phyloP scores from a whole-genome alignment of 1,284 basidiomycete genomes.

The Cryptococcus sp. region DNA sequence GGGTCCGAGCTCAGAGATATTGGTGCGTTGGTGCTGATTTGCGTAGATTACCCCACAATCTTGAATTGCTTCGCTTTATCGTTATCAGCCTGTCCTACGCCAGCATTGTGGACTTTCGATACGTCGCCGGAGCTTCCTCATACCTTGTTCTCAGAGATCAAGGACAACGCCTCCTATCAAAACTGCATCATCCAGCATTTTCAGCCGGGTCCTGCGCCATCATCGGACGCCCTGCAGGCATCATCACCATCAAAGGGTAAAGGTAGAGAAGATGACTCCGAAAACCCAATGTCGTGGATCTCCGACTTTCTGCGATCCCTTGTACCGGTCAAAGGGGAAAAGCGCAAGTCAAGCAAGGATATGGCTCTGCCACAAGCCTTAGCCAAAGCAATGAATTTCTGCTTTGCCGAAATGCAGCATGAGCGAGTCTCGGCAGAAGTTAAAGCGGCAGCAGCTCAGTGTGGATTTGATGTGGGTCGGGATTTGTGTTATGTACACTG shows the following conservation, averaged over 20 bases:
- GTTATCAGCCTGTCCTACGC: constrained; percentile 56
- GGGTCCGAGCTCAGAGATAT: constrained; percentile 42
- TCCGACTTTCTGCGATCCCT: constrained; percentile 32
- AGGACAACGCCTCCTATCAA: constrained; percentile 65
- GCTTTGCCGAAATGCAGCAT: constrained; percentile 73
- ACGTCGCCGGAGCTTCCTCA: constrained; percentile 54
- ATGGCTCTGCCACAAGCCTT: constrained; percentile 61
- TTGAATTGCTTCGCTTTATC: constrained; percentile 51
- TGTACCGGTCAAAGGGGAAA: constrained; percentile 5
- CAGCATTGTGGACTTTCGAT: constrained; percentile 65
- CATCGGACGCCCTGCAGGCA: not conserved
- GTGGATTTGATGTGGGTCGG: constrained; percentile 59
- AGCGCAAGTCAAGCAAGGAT: constrained; percentile 41
- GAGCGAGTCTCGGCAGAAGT: constrained; percentile 57
- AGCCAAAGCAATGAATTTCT: constrained; percentile 63
- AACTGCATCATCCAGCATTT: constrained; percentile 48
- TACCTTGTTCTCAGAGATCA: constrained; percentile 73
- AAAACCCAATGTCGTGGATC: constrained; percentile 30
- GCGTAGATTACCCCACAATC: constrained; percentile 61
- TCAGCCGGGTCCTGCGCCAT: not conserved
- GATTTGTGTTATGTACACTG: not conserved
- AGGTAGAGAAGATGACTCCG: constrained; percentile 11
- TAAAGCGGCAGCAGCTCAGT: constrained; percentile 58
- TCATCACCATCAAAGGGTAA: constrained; percentile 15
- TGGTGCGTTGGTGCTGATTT: not conserved